A percentile compares a stretch with the other conserved stretches of the same genome.
Evolutionary conservation across 371 early-diverging fungal species (phyloP).

Genomic region (Mortierella sp.): DNA sequence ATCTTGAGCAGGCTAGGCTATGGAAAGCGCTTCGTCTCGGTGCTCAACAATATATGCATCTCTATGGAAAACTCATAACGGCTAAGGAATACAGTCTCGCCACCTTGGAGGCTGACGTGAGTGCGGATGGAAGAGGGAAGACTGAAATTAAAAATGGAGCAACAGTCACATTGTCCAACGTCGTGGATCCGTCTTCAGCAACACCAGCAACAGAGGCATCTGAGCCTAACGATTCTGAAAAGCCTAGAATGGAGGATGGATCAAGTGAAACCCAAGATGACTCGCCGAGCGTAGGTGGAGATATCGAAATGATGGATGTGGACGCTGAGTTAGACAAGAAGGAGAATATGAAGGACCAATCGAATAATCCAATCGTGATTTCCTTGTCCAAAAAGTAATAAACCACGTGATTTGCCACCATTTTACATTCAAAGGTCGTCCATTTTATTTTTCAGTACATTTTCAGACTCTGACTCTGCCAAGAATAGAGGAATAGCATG

Average conservation of each 20-base stretch:
- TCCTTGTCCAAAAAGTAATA: slow-evolving; percentile 11
- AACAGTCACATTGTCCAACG: slow-evolving; percentile 11
- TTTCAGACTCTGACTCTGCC: background rate
- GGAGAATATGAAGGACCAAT: background rate
- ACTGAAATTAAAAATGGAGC: slow-evolving; percentile 29
- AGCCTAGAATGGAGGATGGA: background rate
- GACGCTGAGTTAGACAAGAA: background rate
- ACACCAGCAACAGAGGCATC: background rate
- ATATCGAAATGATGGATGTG: slow-evolving; percentile 21
- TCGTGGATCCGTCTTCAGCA: background rate
- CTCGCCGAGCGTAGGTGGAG: background rate
- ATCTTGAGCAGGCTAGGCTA: slow-evolving; percentile 29
- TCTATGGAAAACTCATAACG: slow-evolving; percentile 18
- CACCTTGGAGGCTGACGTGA: slow-evolving; percentile 16
- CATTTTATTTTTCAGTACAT: background rate
- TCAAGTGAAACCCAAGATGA: background rate
- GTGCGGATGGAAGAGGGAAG: slow-evolving; percentile 24
- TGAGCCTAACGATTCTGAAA: background rate
- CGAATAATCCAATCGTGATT: slow-evolving; percentile 11
- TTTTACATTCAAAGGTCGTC: background rate
- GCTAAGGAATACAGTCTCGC: slow-evolving; percentile 7
- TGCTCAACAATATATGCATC: slow-evolving; percentile 28
- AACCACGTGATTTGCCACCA: slow-evolving; percentile 42
- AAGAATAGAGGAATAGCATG: slow-evolving; percentile 57
- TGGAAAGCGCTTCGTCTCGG: slow-evolving; percentile 49